Base-by-base conservation (phyloP, 345 rosid species). In the Pistacia integerrima region DNA sequence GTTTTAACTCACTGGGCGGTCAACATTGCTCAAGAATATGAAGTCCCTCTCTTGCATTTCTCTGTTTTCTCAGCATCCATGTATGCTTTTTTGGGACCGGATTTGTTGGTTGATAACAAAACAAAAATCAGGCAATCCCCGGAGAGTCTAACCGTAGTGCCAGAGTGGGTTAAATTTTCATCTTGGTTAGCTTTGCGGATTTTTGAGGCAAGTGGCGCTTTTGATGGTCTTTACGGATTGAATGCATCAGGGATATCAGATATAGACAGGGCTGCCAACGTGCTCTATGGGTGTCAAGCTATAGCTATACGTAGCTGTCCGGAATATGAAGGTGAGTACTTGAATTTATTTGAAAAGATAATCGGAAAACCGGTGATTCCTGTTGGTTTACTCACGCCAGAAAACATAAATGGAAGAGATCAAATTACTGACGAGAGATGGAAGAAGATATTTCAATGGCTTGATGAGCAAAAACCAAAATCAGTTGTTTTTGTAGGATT, bases 141-240 rank as follows among this genome's bases (percentile, higher is more conserved):
- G 18, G 79, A 54, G 62, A 75, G 76, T 36, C 10, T 79, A 48
- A 74, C 82, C 0, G 8, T 7, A 1, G 61, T 17, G 22, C 84
- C 83, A 0, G 41, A 49, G 10, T 81, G 83, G 87, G 35, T 81
- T 28, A 75, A 79, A 57, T 79, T 79, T 14, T 62, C 76, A 8
- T 62, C 85, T 18, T 20, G 78, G 0, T 44, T 4, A 30, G 33
- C 33, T 30, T 30, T 30, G 33, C 33, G 33, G 33, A 30, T 0
- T 30, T 30, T 30, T 30, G 80, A 81, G 48, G 79, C 85, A 1
- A 25, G 4, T 20, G 51, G 25, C 0, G 1, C 16, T 41, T 64
- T 52, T 28, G 28, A 16, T 35, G 33, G 57, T 5, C 0, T 57
- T 11, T 82, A 63, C 11, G 74, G 54, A 20, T n/a, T 0, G 35